Conservation (phyloP, 192 early-diverging fungal genomes). For the Jimgerdemannia lactiflua region DNA sequence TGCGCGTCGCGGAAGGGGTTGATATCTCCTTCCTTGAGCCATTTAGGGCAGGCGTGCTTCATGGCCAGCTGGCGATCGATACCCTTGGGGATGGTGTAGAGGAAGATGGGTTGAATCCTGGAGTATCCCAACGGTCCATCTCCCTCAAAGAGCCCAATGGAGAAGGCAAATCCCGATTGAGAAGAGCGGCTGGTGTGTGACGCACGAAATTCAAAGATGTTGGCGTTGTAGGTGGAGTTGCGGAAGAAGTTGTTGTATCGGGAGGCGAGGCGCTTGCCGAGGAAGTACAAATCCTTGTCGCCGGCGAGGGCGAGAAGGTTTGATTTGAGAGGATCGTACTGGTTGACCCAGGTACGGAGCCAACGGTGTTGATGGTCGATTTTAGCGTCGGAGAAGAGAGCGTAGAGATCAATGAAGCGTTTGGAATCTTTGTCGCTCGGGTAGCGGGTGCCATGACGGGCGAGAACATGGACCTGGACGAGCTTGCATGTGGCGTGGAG, state of each 20-base stretch:
- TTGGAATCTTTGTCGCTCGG: conserved; percentile 6
- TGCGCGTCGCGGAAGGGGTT: conserved; percentile 4
- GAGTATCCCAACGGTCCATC: conserved; percentile 3
- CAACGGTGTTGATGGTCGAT: background rate
- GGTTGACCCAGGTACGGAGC: conserved; percentile 5
- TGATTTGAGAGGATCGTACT: background rate
- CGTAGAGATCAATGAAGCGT: background rate
- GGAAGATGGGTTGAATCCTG: background rate
- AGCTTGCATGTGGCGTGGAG: background rate
- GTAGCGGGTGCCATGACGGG: conserved; percentile 17
- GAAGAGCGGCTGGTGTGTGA: conserved; percentile 2
- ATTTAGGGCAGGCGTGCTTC: conserved; percentile 6
- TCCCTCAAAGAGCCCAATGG: conserved; percentile 11
- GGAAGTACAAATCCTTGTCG: conserved; percentile 7
- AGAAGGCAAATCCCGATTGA: conserved; percentile 13
- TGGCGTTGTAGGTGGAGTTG: background rate
- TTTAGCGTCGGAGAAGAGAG: background rate
- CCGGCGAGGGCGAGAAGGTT: background rate
- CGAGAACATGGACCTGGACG: conserved; percentile 4
- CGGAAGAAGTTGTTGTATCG: conserved; percentile 1
- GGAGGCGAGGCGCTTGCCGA: conserved; percentile 2
- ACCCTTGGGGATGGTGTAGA: conserved; percentile 4
- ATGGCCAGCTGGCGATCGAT: conserved; percentile 9
- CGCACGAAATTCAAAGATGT: conserved; percentile 7
- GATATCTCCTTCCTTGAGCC: background rate